Base-by-base conservation (phyloP, 192 early-diverging fungal species). In the Entomortierella chlamydospora region DNA sequence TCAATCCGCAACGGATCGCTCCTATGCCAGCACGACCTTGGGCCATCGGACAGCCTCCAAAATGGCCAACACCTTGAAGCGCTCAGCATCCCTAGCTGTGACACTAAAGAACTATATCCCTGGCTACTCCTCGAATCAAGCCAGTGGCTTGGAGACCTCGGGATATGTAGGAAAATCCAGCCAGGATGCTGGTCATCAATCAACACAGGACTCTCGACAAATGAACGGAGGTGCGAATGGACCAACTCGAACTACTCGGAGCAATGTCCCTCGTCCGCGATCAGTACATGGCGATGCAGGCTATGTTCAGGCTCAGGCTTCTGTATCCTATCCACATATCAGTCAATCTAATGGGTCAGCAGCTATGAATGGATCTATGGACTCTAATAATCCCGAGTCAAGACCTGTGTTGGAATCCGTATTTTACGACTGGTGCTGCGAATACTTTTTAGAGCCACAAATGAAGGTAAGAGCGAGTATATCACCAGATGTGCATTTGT, bases 401-500 rank as follows among this genome's bases (percentile, higher is more conserved):
- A 60, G 89, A 43, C 91, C 87, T 10, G 57, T 66, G 15, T 53
- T 92, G 37, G 81, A 87, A 60, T 93, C 91, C 2, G 78, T 77
- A 10, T 93, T 96, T 58, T 95, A 90, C 63, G 92, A 95, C 50
- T 93, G 91, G 93, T 93, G 91, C 73, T 92, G 93, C 66, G 92
- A 94, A 77, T 96, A 93, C 78, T 96, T 96, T 83, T 87, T 87
- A 25, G 92, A 95, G 72, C 93, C 95, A 26, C 95, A 96, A 76
- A 96, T 95, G 90, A 86, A 87, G 81, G 92, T 91, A 76, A 70
- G 68, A 2, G 34, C 34, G 10, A 37, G 10, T 37, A 37, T 37
- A 7, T 37, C 5, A 7, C 34, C 5, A 37, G 5, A 37, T 37
- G 34, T 37, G 5, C 34, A 7, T 7, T 37, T 37, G 34, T 10